These are phyloP conservation scores for Phalaenopsis aphrodite DNA, from an alignment of 106 monocot genomes.

Conservation along the genomic window DNA sequence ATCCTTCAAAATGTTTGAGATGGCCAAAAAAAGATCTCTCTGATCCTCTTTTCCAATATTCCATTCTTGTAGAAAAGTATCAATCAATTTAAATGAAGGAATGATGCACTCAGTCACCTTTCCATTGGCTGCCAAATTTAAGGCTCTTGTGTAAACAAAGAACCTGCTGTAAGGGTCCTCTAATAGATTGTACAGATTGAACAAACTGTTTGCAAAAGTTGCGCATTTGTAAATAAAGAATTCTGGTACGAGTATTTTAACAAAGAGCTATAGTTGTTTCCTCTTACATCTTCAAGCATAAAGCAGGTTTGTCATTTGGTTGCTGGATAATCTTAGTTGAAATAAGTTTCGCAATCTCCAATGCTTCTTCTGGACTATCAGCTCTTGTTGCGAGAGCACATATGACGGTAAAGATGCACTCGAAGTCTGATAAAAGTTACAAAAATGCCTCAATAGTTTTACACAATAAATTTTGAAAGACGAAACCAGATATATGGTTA, in stretches of 20 bases:
- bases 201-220: slow-evolving; percentile 49
- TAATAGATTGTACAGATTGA: slow-evolving; percentile 88
- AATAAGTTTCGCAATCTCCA: slow-evolving; percentile 83
- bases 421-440: slow-evolving; percentile 51
- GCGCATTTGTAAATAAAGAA: slow-evolving; percentile 1
- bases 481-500: not conserved
- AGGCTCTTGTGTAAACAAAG: slow-evolving; percentile 73
- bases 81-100: slow-evolving; percentile 83
- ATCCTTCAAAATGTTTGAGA: slow-evolving; percentile 83
- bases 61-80: slow-evolving; percentile 80
- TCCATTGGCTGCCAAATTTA: slow-evolving; percentile 58
- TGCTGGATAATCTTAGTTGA: slow-evolving; percentile 72
- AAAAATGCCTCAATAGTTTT: slow-evolving; percentile 2
- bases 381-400: slow-evolving; percentile 72
- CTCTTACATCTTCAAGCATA: slow-evolving; percentile 80
- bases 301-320: slow-evolving; percentile 68
- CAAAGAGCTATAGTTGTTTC: not conserved
- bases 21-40: slow-evolving; percentile 64
- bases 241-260: not conserved
- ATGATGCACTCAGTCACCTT: slow-evolving; percentile 73
- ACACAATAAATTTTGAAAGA: not conserved
- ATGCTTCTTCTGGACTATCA: slow-evolving; percentile 55
- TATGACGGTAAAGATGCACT: slow-evolving; percentile 79
- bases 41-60: slow-evolving; percentile 65
- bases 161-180: slow-evolving; percentile 69